These are phyloP conservation scores for Hypoxylon sp. DNA, from an alignment of 2,329 filamentous ascomycete genomes.

Conservation along the genomic window DNA sequence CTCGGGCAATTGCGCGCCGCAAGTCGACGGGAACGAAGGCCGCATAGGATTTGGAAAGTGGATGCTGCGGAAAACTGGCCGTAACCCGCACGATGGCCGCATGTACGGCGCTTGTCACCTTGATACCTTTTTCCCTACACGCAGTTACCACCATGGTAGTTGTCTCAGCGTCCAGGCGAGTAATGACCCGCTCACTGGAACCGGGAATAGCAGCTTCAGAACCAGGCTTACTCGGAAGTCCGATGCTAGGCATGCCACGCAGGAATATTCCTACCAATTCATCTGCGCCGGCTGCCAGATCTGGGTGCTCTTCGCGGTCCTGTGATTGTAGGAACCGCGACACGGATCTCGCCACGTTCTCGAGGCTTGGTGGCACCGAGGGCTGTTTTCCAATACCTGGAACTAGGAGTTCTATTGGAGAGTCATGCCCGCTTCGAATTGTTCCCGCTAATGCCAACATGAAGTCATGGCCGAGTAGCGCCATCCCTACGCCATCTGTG, in stretches of 20 bases:
- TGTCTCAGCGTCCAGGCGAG: slow-evolving; percentile 21
- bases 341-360: neutral
- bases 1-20: slow-evolving; percentile 25
- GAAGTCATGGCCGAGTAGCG: slow-evolving; percentile 37
- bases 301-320: slow-evolving; percentile 4
- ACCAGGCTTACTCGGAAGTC: slow-evolving; percentile 38
- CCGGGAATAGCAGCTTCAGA: slow-evolving; percentile 14
- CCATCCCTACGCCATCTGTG: slow-evolving; percentile 43
- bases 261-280: slow-evolving; percentile 36
- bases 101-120: slow-evolving; percentile 44
- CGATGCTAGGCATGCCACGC: slow-evolving; percentile 45
- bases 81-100: slow-evolving; percentile 46
- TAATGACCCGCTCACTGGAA: slow-evolving; percentile 5
- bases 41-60: slow-evolving; percentile 40
- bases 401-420: neutral
- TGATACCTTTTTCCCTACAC: slow-evolving; percentile 31
- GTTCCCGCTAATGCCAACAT: slow-evolving; percentile 4
- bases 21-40: slow-evolving; percentile 45
- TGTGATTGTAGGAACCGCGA: neutral
- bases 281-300: slow-evolving; percentile 39
- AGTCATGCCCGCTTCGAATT: neutral
- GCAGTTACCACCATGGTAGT: slow-evolving; percentile 28
- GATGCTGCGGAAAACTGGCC: slow-evolving; percentile 42
- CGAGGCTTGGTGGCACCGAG: slow-evolving; percentile 3
- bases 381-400: neutral